Percentiles rank a stretch among this genome's conserved stretches.
Conservation (phyloP, 352 stramenopile genomes). For the Phytophthora melonis region DNA sequence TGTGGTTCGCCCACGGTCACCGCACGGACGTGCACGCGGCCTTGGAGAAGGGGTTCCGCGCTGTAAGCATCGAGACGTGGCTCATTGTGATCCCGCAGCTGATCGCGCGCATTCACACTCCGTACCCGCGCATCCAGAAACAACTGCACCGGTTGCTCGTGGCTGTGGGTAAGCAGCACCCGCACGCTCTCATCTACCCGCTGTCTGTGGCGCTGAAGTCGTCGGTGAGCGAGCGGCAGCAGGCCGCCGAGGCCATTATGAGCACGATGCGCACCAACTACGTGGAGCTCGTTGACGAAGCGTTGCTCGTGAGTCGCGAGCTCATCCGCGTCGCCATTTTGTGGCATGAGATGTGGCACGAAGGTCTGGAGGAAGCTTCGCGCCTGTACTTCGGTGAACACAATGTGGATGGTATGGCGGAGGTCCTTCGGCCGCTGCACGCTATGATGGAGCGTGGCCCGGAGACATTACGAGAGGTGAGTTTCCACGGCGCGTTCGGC, state of each 20-base stretch:
- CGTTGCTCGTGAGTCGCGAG: slow-evolving; percentile 95
- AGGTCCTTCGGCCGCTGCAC: slow-evolving; percentile 94
- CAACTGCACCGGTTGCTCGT: slow-evolving; percentile 92
- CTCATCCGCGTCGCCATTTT: slow-evolving; percentile 99
- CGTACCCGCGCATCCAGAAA: slow-evolving; percentile 69
- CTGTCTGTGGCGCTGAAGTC: slow-evolving; percentile 97
- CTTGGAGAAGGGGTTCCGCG: slow-evolving; percentile 86
- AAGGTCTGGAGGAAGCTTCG: slow-evolving; percentile 97
- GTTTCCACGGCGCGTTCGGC: slow-evolving; percentile 92
- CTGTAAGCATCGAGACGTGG: slow-evolving; percentile 97
- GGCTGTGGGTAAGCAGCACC: slow-evolving; percentile 93
- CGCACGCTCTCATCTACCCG: slow-evolving; percentile 98
- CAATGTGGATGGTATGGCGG: slow-evolving; percentile 97
- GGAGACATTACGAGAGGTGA: slow-evolving; percentile 80
- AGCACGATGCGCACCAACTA: slow-evolving; percentile 94
- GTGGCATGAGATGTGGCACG: slow-evolving; percentile 99
- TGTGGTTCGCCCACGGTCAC: slow-evolving; percentile 98
- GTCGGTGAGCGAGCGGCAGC: slow-evolving; percentile 87
- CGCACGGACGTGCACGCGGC: slow-evolving; percentile 88
- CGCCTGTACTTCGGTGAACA: slow-evolving; percentile 97
- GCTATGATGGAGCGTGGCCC: slow-evolving; percentile 91
- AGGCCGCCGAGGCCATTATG: slow-evolving; percentile 96
- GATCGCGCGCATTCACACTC: slow-evolving; percentile 92
- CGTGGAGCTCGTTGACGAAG: slow-evolving; percentile 95
- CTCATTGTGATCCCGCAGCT: slow-evolving; percentile 98